phyloP scores from a whole-genome alignment of 192 early-diverging fungal species.

The Umbelopsis ramanniana region DNA sequence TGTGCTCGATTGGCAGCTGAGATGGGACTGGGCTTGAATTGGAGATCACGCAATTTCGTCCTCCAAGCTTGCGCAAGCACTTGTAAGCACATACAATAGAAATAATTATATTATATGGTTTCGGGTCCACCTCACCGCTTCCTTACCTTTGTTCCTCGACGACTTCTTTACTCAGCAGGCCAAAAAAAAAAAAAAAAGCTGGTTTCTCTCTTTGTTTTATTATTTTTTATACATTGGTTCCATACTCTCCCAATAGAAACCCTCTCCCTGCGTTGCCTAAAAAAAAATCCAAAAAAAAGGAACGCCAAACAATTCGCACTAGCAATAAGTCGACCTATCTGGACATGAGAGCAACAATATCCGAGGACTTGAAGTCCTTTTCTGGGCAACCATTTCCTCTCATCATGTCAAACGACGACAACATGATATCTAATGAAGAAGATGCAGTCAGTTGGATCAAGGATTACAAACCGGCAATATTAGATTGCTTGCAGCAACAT shows the following conservation, averaged over 20 bases:
- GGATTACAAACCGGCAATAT: background rate
- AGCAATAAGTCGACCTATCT: background rate
- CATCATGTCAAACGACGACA: constrained; percentile 1
- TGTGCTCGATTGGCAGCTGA: constrained; percentile 16
- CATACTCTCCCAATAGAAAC: background rate
- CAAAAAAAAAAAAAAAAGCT: background rate
- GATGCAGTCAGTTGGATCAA: background rate
- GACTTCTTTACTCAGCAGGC: background rate
- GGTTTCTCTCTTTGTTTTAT: background rate
- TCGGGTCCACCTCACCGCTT: background rate
- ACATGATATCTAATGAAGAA: background rate
- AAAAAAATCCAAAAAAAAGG: too few species aligned
- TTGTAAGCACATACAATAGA: background rate
- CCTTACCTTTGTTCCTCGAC: background rate
- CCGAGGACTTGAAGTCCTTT: constrained; percentile 5
- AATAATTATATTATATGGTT: background rate
- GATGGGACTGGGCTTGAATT: background rate
- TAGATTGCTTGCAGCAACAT: constrained; percentile 13
- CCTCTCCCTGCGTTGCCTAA: too few species aligned
- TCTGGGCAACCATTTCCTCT: background rate
- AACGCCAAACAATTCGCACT: background rate
- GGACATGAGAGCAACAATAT: background rate
- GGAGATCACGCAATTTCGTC: constrained; percentile 19
- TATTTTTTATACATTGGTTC: background rate
- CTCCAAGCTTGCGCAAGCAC: constrained; percentile 10